A percentile compares a stretch with the other conserved stretches of the same genome.
Conservation (phyloP, 2,329 filamentous ascomycete species). For the Annulohypoxylon truncatum region DNA sequence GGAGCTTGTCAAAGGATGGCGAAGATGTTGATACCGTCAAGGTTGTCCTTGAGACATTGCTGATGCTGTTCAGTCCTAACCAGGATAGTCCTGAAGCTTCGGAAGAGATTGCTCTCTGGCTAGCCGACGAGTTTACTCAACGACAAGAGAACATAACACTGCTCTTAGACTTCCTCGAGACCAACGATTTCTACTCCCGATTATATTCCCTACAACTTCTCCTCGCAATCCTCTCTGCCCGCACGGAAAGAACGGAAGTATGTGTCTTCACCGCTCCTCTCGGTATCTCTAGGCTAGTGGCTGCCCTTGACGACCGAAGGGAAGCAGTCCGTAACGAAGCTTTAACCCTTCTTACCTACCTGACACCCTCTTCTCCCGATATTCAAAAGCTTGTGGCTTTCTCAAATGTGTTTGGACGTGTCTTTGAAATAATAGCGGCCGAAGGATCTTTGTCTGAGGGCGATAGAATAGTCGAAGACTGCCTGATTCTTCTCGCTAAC, state of each 20-base stretch:
- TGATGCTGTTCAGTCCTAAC: conserved; percentile 87
- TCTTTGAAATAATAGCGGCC: conserved; percentile 82
- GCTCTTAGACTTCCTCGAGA: conserved; percentile 88
- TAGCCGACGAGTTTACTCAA: conserved; percentile 98
- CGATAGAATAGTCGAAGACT: conserved; percentile 90
- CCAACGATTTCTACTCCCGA: conserved; percentile 87
- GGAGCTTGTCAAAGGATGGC: conserved; percentile 84
- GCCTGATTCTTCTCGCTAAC: conserved; percentile 89
- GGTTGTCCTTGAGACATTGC: conserved; percentile 90
- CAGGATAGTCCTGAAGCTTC: conserved; percentile 87
- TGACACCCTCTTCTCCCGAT: conserved; percentile 87
- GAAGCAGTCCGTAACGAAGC: conserved; percentile 92
- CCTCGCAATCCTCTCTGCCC: conserved; percentile 83
- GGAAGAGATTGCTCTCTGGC: conserved; percentile 94
- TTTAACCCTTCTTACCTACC: conserved; percentile 84
- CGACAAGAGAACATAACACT: conserved; percentile 96
- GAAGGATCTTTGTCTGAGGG: conserved; percentile 88
- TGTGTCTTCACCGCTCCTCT: conserved; percentile 90
- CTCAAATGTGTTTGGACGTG: conserved; percentile 88
- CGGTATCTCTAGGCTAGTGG: conserved; percentile 87
- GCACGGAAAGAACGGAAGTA: conserved; percentile 93
- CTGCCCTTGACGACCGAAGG: conserved; percentile 82
- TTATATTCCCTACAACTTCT: conserved; percentile 92
- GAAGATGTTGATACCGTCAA: conserved; percentile 98
- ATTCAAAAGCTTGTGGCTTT: conserved; percentile 96